Conservation (phyloP, 2,329 filamentous ascomycete species). For the Chalara sp. region DNA sequence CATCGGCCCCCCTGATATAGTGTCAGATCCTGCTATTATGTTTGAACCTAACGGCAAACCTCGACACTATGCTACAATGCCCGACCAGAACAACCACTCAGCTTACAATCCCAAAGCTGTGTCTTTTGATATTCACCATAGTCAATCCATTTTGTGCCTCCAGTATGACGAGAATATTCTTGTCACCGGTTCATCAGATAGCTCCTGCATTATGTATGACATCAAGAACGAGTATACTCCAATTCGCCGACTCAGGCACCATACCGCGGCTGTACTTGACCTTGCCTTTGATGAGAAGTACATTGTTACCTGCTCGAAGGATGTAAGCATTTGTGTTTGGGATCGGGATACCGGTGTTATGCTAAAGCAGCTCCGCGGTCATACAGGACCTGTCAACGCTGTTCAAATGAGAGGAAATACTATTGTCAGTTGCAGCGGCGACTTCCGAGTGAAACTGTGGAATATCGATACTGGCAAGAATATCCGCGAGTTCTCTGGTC, state of each 20-base stretch:
- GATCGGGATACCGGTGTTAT: conserved; percentile 72
- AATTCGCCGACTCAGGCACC: conserved; percentile 68
- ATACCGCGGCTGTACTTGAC: conserved; percentile 85
- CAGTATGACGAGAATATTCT: conserved; percentile 92
- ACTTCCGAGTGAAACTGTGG: conserved; percentile 92
- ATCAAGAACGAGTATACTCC: conserved; percentile 73
- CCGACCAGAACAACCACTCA: conserved; percentile 26
- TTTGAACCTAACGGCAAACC: conserved; percentile 43
- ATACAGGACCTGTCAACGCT: conserved; percentile 89
- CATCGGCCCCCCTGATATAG: conserved; percentile 69
- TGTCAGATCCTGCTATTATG: conserved; percentile 43
- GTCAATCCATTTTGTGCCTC: conserved; percentile 87
- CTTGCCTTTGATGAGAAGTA: conserved; percentile 87
- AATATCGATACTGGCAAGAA: conserved; percentile 83
- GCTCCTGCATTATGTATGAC: conserved; percentile 85
- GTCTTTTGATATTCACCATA: conserved; percentile 65
- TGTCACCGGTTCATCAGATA: conserved; percentile 91
- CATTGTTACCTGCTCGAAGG: conserved; percentile 96
- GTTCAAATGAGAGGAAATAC: conserved; percentile 91
- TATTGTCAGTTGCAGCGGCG: conserved; percentile 87
- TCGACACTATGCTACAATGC: conserved; percentile 48
- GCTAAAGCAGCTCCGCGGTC: conserved; percentile 74
- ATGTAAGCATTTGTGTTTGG: conserved; percentile 91
- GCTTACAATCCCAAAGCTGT: conserved; percentile 46
- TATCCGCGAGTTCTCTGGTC: conserved; percentile 83